These are phyloP conservation scores for Fragilariopsis cylindrus DNA, from an alignment of 108 stramenopile genomes.

Conservation along the genomic window DNA sequence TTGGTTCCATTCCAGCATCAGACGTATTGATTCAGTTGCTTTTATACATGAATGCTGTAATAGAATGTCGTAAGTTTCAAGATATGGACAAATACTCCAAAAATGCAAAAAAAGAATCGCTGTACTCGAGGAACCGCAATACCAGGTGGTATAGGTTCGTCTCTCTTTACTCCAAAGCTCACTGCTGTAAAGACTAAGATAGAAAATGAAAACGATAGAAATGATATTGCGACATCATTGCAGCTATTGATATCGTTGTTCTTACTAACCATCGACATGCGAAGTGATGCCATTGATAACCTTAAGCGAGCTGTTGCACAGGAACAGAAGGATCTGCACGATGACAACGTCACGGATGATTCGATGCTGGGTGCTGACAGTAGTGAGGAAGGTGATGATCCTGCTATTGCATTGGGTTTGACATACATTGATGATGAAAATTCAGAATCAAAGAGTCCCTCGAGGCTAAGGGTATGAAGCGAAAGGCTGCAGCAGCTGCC, in stretches of 20 bases:
- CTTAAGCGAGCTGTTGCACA: conserved; percentile 30
- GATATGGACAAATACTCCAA: not conserved
- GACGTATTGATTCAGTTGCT: conserved; percentile 66
- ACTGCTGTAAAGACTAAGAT: conserved; percentile 17
- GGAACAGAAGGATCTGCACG: conserved; percentile 27
- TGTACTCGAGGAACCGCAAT: conserved; percentile 4
- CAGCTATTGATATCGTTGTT: conserved; percentile 48
- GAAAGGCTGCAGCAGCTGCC: conserved; percentile 87
- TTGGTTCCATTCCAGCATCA: conserved; percentile 70
- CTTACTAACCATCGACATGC: conserved; percentile 27
- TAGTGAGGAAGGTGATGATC: conserved; percentile 62
- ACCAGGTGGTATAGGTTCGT: conserved; percentile 43
- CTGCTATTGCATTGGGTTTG: conserved; percentile 51
- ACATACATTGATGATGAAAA: conserved; percentile 53
- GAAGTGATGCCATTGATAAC: conserved; percentile 47
- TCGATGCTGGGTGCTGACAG: not conserved
- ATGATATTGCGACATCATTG: conserved; percentile 25
- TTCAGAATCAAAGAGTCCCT: conserved; percentile 30
- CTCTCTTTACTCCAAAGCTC: conserved; percentile 30
- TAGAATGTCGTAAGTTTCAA: conserved; percentile 35
- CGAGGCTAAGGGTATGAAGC: conserved; percentile 74
- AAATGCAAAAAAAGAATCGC: not conserved
- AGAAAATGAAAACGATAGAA: conserved; percentile 1
- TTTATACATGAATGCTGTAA: conserved; percentile 31
- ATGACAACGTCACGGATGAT: too few relatives aligned